These are phyloP conservation scores for Capronia coronata DNA, from an alignment of 2,329 filamentous ascomycete genomes.

Conservation along the genomic window DNA sequence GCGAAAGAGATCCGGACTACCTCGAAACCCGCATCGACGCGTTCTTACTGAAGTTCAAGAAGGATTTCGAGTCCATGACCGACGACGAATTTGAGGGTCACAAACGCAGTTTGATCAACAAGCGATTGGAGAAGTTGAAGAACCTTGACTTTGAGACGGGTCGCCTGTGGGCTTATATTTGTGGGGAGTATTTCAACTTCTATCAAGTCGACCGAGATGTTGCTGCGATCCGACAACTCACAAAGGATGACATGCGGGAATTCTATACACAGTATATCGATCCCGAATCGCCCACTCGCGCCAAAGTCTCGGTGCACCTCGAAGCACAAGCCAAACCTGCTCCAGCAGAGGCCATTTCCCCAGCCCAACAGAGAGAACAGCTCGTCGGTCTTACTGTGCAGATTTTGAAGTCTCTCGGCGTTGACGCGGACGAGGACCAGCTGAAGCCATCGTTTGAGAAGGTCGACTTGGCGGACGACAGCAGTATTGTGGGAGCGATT, in stretches of 20 bases:
- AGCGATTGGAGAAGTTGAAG: slow-evolving; percentile 83
- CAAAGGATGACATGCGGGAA: slow-evolving; percentile 69
- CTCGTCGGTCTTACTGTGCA: slow-evolving; percentile 41
- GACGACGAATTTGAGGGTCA: slow-evolving; percentile 82
- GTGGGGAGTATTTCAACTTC: slow-evolving; percentile 83
- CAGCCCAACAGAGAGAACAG: slow-evolving; percentile 42
- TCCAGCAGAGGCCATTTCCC: slow-evolving; percentile 26
- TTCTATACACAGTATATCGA: slow-evolving; percentile 74
- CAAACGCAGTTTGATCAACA: slow-evolving; percentile 81
- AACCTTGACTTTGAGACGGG: slow-evolving; percentile 79
- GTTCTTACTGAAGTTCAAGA: slow-evolving; percentile 65
- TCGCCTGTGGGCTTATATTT: slow-evolving; percentile 79
- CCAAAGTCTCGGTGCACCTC: slow-evolving; percentile 81
- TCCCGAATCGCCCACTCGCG: slow-evolving; percentile 63
- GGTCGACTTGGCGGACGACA: slow-evolving; percentile 44
- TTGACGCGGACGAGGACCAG: slow-evolving; percentile 36
- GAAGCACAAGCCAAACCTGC: slow-evolving; percentile 60
- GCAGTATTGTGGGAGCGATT: slow-evolving; percentile 45
- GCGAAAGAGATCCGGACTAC: slow-evolving; percentile 76
- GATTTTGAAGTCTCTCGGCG: slow-evolving; percentile 44
- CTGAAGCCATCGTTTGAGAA: slow-evolving; percentile 38
- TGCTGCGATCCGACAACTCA: slow-evolving; percentile 63
- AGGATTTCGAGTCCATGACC: slow-evolving; percentile 66
- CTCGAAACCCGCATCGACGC: slow-evolving; percentile 80
- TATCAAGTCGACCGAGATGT: slow-evolving; percentile 74